Conservation (phyloP, 176 grass and related monocot genomes). For the Triticum dicoccoides region DNA sequence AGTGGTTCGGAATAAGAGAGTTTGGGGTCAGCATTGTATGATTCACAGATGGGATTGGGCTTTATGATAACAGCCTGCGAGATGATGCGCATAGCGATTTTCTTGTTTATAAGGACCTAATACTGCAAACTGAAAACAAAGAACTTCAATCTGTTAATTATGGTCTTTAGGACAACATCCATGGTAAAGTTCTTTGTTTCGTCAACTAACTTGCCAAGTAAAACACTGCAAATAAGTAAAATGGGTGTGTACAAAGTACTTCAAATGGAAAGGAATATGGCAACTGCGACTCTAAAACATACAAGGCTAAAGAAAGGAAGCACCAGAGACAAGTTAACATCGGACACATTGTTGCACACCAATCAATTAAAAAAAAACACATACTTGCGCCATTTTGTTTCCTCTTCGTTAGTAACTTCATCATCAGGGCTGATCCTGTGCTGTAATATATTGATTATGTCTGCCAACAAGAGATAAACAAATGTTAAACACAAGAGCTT, state of each 20-base stretch:
- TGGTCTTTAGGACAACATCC: not conserved
- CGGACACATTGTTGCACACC: not conserved
- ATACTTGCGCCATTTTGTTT: constrained; percentile 90
- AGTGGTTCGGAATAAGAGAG: not conserved
- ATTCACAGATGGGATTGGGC: not conserved
- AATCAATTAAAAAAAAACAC: not conserved
- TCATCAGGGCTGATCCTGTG: constrained; percentile 48
- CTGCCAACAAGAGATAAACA: constrained; percentile 40
- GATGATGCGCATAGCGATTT: not conserved
- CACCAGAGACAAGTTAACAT: not conserved
- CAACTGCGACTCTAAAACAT: not conserved
- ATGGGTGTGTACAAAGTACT: not conserved
- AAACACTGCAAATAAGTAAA: not conserved
- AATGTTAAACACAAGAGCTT: constrained; percentile 17
- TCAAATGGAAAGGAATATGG: not conserved
- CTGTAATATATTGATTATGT: constrained; percentile 81
- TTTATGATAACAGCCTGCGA: not conserved
- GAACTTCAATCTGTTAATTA: not conserved
- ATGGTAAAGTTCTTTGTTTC: not conserved
- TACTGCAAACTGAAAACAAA: not conserved
- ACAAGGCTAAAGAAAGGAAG: not conserved
- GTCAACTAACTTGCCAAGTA: not conserved
- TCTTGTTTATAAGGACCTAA: not conserved
- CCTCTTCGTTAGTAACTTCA: constrained; percentile 49
- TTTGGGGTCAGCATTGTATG: not conserved